These are phyloP conservation scores for Chernovozyma sophiae-reginae DNA, from an alignment of 1,139 yeast genomes.

Conservation along the genomic window DNA sequence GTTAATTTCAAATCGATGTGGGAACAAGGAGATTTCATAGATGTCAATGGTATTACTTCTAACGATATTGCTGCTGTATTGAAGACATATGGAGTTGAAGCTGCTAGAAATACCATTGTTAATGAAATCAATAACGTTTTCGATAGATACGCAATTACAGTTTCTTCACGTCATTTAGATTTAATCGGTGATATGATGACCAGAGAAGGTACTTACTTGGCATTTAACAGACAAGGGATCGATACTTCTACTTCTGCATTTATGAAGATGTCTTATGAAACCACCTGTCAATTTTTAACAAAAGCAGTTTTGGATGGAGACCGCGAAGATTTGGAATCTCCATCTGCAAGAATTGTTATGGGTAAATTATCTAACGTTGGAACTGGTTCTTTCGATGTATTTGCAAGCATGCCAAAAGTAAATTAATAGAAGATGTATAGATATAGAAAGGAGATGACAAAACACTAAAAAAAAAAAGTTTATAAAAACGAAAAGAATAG, in stretches of 20 bases:
- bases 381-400: slow-evolving; percentile 91
- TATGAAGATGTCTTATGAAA: slow-evolving; percentile 98
- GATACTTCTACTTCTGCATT: slow-evolving; percentile 93
- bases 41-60: slow-evolving; percentile 82
- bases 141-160: slow-evolving; percentile 93
- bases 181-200: slow-evolving; percentile 99
- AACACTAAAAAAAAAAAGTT: too few species aligned
- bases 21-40: slow-evolving; percentile 91
- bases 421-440: background rate
- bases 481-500: background rate
- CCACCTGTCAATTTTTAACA: slow-evolving; percentile 95
- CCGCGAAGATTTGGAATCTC: slow-evolving; percentile 82
- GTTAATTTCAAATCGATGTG: slow-evolving; percentile 97
- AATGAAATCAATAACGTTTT: slow-evolving; percentile 94
- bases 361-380: slow-evolving; percentile 93
- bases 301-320: slow-evolving; percentile 94
- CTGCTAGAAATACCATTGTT: slow-evolving; percentile 96
- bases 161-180: slow-evolving; percentile 90
- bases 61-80: slow-evolving; percentile 92
- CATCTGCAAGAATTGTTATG: slow-evolving; percentile 91
- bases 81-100: slow-evolving; percentile 95
- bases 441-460: background rate
- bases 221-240: slow-evolving; percentile 97
- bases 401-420: slow-evolving; percentile 56
- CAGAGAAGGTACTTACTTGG: slow-evolving; percentile 93